Base-by-base conservation (phyloP, 1,284 basidiomycete species). In the Inonotus hispidus region DNA sequence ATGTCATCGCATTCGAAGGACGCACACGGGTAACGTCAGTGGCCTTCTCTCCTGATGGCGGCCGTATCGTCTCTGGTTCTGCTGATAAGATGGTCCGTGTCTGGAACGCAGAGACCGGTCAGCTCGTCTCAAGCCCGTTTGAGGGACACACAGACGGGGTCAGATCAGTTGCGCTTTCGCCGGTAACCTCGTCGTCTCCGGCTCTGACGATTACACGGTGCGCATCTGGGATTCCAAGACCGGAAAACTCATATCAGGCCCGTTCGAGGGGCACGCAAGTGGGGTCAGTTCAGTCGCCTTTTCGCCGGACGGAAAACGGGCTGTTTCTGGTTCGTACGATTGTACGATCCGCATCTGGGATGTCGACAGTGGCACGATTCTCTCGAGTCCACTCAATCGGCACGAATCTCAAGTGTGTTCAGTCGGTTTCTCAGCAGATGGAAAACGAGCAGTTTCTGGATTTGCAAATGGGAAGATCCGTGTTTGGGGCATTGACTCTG, bases 401-500 rank as follows among this genome's bases (percentile, higher is more conserved):
- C 58, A 55, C 29, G 16, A 25, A 53, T 43, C 41, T 5, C 19
- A 5, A 25, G 37, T 11, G 7, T 14, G 11, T 14, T 53, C 29
- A 19, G 21, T 59, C 7, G 50, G 10, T 46, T 62, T 3, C 54
- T 60, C 57, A 21, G 52, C 50, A 7, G 58, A 65, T 53, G 61
- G 61, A 7, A 41, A 47, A 4, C 39, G 13, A 41, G 39, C 65
- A 29, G 55, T 59, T 6, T 63, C 64, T 2, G 64, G 56, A 2
- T 63, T 56, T 7, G 43, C 2, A 1, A 56, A 63, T 38, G n/a
- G 21, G 6, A 64, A 38, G 32, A 29, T 64, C 2, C 32, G 37
- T 2, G 23, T 62, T 14, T 66, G 64, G 64, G 41, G 63, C 53
- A 37, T 47, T 3, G 16, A 47, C 8, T 60, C 56, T 19, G 59